Conservation (phyloP, 2,329 filamentous ascomycete genomes). For the Phialophora macrospora region DNA sequence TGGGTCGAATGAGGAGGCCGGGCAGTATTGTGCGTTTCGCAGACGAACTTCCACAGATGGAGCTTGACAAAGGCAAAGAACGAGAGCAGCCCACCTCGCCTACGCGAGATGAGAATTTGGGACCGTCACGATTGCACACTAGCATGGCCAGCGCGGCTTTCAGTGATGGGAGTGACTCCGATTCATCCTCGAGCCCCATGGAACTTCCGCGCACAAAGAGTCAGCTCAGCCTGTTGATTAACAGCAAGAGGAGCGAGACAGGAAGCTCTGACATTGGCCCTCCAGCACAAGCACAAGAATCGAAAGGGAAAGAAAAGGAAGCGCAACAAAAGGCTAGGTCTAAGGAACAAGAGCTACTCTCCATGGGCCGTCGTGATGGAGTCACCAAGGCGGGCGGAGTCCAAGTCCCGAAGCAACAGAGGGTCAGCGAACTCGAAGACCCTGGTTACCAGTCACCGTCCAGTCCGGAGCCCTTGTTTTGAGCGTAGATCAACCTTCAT, state of each 20-base stretch:
- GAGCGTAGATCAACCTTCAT: conserved; percentile 10
- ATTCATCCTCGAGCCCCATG: conserved; percentile 25
- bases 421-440: conserved; percentile 30
- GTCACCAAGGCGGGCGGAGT: conserved; percentile 39
- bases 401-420: conserved; percentile 33
- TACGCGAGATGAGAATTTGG: conserved; percentile 18
- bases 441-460: conserved; percentile 23
- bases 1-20: conserved; percentile 34
- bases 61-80: conserved; percentile 31
- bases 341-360: conserved; percentile 35
- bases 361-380: conserved; percentile 35
- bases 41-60: conserved; percentile 29
- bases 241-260: conserved; percentile 33
- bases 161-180: conserved; percentile 20
- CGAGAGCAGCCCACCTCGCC: conserved; percentile 20
- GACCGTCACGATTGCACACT: conserved; percentile 13
- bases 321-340: conserved; percentile 22
- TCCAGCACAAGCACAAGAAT: conserved; percentile 20
- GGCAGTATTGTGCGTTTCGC: conserved; percentile 37
- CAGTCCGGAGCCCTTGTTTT: conserved; percentile 34
- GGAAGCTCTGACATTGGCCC: conserved; percentile 31
- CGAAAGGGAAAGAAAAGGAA: conserved; percentile 28
- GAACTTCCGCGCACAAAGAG: conserved; percentile 37
- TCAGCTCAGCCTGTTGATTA: conserved; percentile 41
- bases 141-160: conserved; percentile 26